These are phyloP conservation scores for Amanita molliuscula DNA, from an alignment of 768 basidiomycete genomes.

Conservation along the genomic window DNA sequence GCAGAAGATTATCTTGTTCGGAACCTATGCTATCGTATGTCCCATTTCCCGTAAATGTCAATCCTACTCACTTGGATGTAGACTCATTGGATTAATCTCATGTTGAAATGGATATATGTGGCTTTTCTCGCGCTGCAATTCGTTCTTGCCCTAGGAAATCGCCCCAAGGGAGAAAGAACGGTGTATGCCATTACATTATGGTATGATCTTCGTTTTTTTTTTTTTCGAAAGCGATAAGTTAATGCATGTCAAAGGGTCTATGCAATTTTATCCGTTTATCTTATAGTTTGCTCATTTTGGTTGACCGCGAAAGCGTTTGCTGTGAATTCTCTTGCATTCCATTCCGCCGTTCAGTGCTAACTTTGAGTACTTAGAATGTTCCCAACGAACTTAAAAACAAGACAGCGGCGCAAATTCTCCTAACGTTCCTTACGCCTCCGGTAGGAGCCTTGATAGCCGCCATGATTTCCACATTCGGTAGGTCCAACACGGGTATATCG, in stretches of 20 bases:
- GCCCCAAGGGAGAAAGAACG: constrained; percentile 80
- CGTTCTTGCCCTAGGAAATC: constrained; percentile 55
- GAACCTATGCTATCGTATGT: constrained; percentile 58
- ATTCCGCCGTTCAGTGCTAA: background rate
- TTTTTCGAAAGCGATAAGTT: background rate
- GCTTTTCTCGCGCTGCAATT: constrained; percentile 73
- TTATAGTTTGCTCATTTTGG: constrained; percentile 81
- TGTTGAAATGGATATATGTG: constrained; percentile 81
- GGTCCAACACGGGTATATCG: constrained; percentile 8
- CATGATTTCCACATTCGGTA: constrained; percentile 81
- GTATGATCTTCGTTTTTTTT: constrained; percentile 19
- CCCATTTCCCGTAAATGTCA: background rate
- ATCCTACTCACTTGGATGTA: constrained; percentile 16
- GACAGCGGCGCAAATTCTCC: constrained; percentile 37
- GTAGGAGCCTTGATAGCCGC: constrained; percentile 80
- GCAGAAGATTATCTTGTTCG: constrained; percentile 53
- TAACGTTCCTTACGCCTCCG: constrained; percentile 61
- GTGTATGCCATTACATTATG: constrained; percentile 68
- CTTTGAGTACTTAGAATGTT: constrained; percentile 30
- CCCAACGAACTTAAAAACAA: constrained; percentile 40
- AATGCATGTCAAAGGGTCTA: constrained; percentile 48
- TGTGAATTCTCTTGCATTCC: constrained; percentile 26
- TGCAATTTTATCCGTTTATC: constrained; percentile 73
- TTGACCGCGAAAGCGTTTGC: constrained; percentile 72
- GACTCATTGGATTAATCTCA: constrained; percentile 86